Evolutionary conservation across 1,284 basidiomycete species (phyloP).

Genomic region (Papiliotrema fonsecae): DNA sequence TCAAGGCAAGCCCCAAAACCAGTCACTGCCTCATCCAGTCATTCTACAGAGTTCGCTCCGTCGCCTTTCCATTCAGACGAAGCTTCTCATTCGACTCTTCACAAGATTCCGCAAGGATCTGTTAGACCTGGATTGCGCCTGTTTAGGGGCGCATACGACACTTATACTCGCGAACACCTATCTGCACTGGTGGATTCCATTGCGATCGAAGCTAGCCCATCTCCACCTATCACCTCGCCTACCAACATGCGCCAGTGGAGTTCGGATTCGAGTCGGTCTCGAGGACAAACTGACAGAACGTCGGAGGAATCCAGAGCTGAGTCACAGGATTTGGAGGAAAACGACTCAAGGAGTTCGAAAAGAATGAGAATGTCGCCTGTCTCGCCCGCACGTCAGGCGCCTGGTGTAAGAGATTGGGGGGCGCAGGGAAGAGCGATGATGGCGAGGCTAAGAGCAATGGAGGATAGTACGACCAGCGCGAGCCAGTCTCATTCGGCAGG

Average conservation of each 20-base stretch:
- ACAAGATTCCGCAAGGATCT: conserved; percentile 10
- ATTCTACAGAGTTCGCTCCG: conserved; percentile 9
- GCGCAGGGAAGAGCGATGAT: conserved; percentile 38
- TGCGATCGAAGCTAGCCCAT: conserved; percentile 60
- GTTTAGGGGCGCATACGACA: conserved; percentile 84
- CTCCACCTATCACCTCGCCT: too few species aligned
- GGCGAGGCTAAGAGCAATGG: conserved; percentile 37
- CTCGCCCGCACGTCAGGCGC: conserved; percentile 16
- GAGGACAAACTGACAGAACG: too few species aligned
- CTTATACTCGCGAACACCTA: conserved; percentile 84
- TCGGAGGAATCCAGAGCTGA: not conserved
- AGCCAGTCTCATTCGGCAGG: conserved; percentile 24
- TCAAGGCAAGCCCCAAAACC: conserved; percentile 43
- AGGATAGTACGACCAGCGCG: conserved; percentile 29
- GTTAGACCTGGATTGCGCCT: conserved; percentile 58
- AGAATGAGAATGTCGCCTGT: conserved; percentile 6
- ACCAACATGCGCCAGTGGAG: conserved; percentile 20
- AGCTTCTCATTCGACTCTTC: conserved; percentile 30
- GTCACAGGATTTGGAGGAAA: not conserved
- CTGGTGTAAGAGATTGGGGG: conserved; percentile 31
- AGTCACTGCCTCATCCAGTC: not conserved
- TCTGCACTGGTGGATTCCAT: conserved; percentile 86
- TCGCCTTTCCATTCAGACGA: conserved; percentile 21
- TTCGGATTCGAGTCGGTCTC: too few species aligned
- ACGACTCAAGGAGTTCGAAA: conserved; percentile 11